Conservation (phyloP, 768 basidiomycete species). For the Strobilomyces confusus region DNA sequence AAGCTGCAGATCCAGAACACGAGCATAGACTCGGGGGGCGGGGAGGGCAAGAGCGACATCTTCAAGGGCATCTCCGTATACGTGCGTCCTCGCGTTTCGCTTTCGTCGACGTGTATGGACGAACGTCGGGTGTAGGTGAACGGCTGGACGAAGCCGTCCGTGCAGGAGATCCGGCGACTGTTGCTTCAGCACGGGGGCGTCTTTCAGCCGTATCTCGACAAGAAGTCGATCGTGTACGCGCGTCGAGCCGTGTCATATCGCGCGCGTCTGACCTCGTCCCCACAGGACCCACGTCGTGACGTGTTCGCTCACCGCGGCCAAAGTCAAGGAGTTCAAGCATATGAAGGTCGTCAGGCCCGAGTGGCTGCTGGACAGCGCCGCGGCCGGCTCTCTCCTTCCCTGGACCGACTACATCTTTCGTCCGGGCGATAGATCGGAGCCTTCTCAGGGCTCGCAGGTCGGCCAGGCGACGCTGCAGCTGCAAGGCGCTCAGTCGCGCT, state of each 20-base stretch:
- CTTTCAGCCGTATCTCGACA: conserved; percentile 81
- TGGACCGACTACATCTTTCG: conserved; percentile 74
- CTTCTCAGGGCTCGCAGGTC: conserved; percentile 41
- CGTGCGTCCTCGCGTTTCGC: conserved; percentile 44
- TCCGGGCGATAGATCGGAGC: conserved; percentile 45
- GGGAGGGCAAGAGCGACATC: conserved; percentile 40
- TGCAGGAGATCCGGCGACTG: conserved; percentile 77
- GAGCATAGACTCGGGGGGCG: conserved; percentile 28
- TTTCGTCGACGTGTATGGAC: neutral
- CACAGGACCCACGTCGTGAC: conserved; percentile 88
- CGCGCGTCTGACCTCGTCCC: neutral
- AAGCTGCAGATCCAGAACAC: conserved; percentile 84
- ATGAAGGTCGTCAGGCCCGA: conserved; percentile 89
- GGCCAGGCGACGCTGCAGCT: conserved; percentile 18
- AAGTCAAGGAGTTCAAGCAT: conserved; percentile 80
- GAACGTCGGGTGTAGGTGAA: conserved; percentile 58
- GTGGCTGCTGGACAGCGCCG: conserved; percentile 84
- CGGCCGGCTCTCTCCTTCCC: conserved; percentile 61
- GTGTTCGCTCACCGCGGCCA: conserved; percentile 83
- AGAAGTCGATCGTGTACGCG: conserved; percentile 66
- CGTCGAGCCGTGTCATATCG: neutral
- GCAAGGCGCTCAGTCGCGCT: conserved; percentile 2
- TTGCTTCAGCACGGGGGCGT: conserved; percentile 80
- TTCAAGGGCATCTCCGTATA: conserved; percentile 79
- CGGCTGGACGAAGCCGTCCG: conserved; percentile 82